phyloP scores from a whole-genome alignment of 495 filamentous ascomycete species.

The Daldinia childiae region DNA sequence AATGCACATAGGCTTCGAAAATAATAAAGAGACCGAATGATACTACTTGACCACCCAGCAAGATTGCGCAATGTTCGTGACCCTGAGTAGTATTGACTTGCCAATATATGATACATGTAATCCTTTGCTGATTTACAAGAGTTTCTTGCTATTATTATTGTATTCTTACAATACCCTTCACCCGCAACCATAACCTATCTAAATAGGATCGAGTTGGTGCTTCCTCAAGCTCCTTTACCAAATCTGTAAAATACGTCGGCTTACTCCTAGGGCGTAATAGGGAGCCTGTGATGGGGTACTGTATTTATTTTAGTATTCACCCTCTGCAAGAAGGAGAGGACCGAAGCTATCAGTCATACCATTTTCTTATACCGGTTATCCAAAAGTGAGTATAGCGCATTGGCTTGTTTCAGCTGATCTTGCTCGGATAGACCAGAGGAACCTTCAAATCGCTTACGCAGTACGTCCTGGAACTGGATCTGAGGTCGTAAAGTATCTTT shows the following conservation, averaged over 20 bases:
- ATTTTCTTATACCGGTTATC: constrained; percentile 75
- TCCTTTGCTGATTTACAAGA: background rate
- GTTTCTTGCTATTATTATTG: constrained; percentile 31
- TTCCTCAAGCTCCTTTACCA: constrained; percentile 76
- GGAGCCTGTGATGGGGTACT: constrained; percentile 71
- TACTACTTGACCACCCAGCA: background rate
- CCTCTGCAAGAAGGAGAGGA: background rate
- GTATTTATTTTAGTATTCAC: constrained; percentile 7
- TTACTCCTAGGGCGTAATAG: constrained; percentile 76
- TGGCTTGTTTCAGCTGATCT: constrained; percentile 64
- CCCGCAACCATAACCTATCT: constrained; percentile 62
- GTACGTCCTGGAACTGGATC: constrained; percentile 74
- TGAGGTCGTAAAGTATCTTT: constrained; percentile 79
- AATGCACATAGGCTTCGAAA: constrained; percentile 9
- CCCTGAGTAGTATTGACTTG: constrained; percentile 4
- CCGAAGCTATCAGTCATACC: constrained; percentile 47
- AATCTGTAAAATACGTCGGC: constrained; percentile 77
- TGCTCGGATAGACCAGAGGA: constrained; percentile 41
- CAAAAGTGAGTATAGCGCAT: constrained; percentile 78
- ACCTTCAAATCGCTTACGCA: constrained; percentile 67
- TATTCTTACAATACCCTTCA: constrained; percentile 73
- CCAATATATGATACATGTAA: constrained; percentile 16
- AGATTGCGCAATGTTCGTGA: constrained; percentile 2
- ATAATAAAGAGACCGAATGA: background rate
- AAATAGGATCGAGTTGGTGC: constrained; percentile 71